Evolutionary conservation across 148 eudicot genomes (phyloP), one percentile per base, ranked within the genome.

Genomic region (Amaranthus cruentus): DNA sequence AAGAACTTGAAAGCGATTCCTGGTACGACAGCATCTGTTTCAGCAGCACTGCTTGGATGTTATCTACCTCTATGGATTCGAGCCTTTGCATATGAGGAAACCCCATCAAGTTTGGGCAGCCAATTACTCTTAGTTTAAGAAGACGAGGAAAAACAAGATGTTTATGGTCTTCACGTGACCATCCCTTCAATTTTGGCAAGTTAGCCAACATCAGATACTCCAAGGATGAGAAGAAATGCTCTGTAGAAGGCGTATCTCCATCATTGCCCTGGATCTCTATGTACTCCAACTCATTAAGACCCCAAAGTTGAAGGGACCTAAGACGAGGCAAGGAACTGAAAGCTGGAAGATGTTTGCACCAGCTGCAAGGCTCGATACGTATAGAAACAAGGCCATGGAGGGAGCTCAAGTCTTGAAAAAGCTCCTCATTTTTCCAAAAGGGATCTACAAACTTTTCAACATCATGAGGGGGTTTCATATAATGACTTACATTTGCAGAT

Each of bases 221-320:
- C 43, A 77, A 77, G 2, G 18, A 71, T 3, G 64, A 65, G 64
- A 77, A 64, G 66, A 70, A 77, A 1, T 3, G 9, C n/a, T 1
- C 4, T 18, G 21, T 6, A 9, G 47, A 6, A 44, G 43, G 12
- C 46, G 15, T 1, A 12, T 9, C 12, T 13, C 5, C 47, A 4
- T 10, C 11, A 2, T 21, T 11, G 7, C 2, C 5, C 0, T 2
- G 4, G 15, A 1, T 21, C 6, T 71, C 71, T 10, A 71, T n/a
- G 47, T 65, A 77, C 28, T 64, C 52, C 47, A 77, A 10, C 12
- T 28, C 62, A 8, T 13, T 4, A 2, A 71, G 65, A 15, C 38
- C 11, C 21, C 71, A 64, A 64, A 71, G 71, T 4, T 38, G 4
- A 65, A 77, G 62, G 14, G 4, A 48, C 49, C 18, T 71, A 9